Conservation (phyloP, 164 flowering plant species). For the Umbellularia californica region DNA sequence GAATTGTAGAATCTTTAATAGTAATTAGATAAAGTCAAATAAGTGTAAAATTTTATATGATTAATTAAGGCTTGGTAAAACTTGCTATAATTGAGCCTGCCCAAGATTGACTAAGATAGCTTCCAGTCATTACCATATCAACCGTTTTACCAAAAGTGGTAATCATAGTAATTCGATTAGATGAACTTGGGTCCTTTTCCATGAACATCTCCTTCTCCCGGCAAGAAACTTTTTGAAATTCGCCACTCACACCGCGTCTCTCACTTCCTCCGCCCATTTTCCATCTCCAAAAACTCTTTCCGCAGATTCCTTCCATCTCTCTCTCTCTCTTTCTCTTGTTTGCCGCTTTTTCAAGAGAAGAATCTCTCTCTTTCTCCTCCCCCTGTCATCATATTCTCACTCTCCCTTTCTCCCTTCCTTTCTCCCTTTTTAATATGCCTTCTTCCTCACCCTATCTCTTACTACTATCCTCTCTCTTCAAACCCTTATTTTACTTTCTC, state of each 20-base stretch:
- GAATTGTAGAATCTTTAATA: too few species aligned
- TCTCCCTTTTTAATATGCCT: background rate
- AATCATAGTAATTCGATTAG: background rate
- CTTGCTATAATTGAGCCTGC: too few species aligned
- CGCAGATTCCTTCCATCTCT: conserved; percentile 40
- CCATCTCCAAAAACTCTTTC: conserved; percentile 13
- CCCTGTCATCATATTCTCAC: background rate
- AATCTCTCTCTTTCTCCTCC: background rate
- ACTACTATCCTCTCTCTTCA: conserved; percentile 1
- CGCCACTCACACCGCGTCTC: background rate
- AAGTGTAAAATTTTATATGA: too few species aligned
- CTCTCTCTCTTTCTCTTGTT: conserved; percentile 47
- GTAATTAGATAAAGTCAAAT: too few species aligned
- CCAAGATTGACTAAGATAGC: too few species aligned
- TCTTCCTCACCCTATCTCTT: background rate
- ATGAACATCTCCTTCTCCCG: background rate
- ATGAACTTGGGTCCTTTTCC: background rate
- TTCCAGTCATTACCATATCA: too few species aligned
- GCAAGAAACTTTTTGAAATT: background rate
- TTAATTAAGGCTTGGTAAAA: too few species aligned
- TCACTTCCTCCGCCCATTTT: background rate
- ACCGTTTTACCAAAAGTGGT: too few species aligned
- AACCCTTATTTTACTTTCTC: conserved; percentile 10
- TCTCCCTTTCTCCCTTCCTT: background rate
- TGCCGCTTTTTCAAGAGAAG: background rate